A percentile compares a stretch with the other conserved stretches of the same genome.
phyloP scores from a whole-genome alignment of 768 basidiomycete genomes.

The Boletus tomentosulus region DNA sequence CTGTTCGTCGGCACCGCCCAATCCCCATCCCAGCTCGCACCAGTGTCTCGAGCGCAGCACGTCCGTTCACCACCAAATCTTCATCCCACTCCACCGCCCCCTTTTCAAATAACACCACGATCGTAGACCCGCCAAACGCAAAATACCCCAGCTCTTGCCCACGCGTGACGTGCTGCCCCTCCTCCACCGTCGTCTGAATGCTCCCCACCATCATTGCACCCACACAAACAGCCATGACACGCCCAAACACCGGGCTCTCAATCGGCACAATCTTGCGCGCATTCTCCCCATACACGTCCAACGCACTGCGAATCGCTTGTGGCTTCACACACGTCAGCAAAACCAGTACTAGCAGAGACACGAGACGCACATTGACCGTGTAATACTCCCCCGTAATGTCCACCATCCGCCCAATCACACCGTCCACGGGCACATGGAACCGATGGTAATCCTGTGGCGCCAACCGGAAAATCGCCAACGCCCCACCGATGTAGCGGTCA shows the following conservation, averaged over 20 bases:
- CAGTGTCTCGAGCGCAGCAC: slow-evolving; percentile 82
- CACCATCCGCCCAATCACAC: slow-evolving; percentile 76
- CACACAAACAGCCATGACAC: slow-evolving; percentile 87
- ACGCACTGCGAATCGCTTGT: slow-evolving; percentile 84
- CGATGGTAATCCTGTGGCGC: slow-evolving; percentile 97
- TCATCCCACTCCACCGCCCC: slow-evolving; percentile 87
- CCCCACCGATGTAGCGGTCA: slow-evolving; percentile 73
- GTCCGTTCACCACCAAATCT: slow-evolving; percentile 80
- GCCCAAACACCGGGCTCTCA: slow-evolving; percentile 83
- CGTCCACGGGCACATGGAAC: slow-evolving; percentile 86
- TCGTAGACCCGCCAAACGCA: slow-evolving; percentile 93
- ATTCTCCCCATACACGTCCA: slow-evolving; percentile 96
- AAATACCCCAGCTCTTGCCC: slow-evolving; percentile 95
- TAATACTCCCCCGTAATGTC: slow-evolving; percentile 91
- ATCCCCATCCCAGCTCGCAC: slow-evolving; percentile 87
- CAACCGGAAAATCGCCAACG: slow-evolving; percentile 83
- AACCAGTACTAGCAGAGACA: not conserved
- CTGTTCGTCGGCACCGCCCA: slow-evolving; percentile 39
- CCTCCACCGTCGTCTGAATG: slow-evolving; percentile 81
- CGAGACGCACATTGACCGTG: slow-evolving; percentile 80
- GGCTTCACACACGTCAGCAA: slow-evolving; percentile 44
- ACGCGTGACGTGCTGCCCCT: slow-evolving; percentile 74
- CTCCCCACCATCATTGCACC: slow-evolving; percentile 97
- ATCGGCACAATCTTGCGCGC: slow-evolving; percentile 90
- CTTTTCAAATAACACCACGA: slow-evolving; percentile 87